Conservation (phyloP, 2,329 filamentous ascomycete genomes). For the Colletotrichum theobromicola region DNA sequence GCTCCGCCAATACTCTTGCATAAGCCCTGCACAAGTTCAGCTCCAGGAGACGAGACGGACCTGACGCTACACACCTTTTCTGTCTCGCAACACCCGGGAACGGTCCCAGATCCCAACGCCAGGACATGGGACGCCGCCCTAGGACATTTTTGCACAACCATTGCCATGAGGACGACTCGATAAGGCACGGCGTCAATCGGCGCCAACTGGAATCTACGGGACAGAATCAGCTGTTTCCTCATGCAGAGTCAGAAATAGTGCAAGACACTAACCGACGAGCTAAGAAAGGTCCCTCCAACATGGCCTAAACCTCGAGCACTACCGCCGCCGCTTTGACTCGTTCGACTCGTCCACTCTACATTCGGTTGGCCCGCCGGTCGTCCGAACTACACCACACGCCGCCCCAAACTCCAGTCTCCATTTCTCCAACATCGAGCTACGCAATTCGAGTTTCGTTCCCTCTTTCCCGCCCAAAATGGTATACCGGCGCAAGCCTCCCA, state of each 20-base stretch:
- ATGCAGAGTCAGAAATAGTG: background rate
- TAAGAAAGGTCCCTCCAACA: background rate
- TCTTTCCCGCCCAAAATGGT: background rate
- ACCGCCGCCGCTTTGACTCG: conserved; percentile 5
- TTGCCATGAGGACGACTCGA: background rate
- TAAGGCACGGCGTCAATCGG: background rate
- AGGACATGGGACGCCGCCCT: background rate
- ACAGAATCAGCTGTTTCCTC: background rate
- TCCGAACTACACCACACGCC: background rate
- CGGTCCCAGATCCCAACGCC: background rate
- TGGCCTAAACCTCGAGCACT: background rate
- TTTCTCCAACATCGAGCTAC: background rate
- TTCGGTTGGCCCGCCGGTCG: background rate
- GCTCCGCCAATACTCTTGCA: background rate
- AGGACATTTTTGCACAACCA: background rate
- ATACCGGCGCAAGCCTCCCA: background rate
- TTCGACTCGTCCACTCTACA: background rate
- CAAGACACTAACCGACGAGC: background rate
- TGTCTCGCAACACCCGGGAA: background rate
- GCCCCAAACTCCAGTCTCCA: background rate
- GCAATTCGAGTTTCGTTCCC: background rate
- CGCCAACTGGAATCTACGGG: background rate
- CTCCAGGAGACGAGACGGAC: background rate
- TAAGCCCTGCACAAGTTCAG: background rate
- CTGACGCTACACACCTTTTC: background rate